Evolutionary conservation across 2,329 filamentous ascomycete species (phyloP).

Genomic region (Pezicula carpinea): DNA sequence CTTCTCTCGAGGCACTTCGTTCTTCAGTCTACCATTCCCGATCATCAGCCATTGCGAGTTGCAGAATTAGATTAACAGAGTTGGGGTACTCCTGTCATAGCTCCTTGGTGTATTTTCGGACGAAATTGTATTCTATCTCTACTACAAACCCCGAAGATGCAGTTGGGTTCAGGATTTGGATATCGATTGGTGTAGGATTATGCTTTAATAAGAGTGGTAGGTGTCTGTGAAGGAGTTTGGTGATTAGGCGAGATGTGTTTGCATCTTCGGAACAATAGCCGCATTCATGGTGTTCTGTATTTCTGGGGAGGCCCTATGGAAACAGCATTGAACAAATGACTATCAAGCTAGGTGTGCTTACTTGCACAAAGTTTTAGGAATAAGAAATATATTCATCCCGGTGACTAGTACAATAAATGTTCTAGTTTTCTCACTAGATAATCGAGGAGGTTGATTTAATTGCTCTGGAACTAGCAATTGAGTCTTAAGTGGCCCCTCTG

Average conservation of each 20-base stretch:
- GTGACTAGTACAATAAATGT: neutral
- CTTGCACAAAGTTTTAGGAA: too few relatives aligned
- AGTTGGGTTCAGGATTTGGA: constrained; percentile 1
- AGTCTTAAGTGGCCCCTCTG: too few relatives aligned
- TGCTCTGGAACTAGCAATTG: too few relatives aligned
- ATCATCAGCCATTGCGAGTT: constrained; percentile 1
- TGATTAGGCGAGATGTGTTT: neutral
- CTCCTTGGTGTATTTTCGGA: neutral
- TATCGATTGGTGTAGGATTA: neutral
- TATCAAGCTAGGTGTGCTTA: too few relatives aligned
- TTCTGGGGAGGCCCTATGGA: neutral
- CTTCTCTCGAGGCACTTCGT: constrained; percentile 1
- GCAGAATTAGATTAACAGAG: neutral
- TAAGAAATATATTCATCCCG: too few relatives aligned
- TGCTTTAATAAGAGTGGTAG: neutral
- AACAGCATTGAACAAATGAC: too few relatives aligned
- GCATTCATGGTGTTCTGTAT: neutral
- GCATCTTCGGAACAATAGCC: neutral
- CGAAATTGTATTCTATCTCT: neutral
- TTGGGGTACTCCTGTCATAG: neutral
- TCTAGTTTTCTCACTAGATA: neutral
- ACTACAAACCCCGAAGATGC: neutral
- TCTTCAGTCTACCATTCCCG: constrained; percentile 1
- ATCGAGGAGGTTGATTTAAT: too few relatives aligned
- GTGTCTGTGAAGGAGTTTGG: neutral